Evolutionary conservation across 1,139 yeast species (phyloP).

Genomic region (Waltiozyma sp.): DNA sequence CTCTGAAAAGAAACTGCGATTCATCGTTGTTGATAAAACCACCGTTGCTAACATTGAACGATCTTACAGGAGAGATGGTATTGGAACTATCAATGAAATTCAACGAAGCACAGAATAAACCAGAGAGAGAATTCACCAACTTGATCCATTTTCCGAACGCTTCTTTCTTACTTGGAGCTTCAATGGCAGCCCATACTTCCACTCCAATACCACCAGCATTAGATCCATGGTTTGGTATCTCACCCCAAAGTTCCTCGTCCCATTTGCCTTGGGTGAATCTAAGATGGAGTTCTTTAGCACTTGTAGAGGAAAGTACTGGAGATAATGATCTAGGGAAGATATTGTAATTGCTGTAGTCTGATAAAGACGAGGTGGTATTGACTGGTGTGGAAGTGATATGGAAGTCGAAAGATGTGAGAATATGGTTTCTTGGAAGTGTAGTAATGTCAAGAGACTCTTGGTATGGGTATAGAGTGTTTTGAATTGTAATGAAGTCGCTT

Average conservation of each 20-base stretch:
- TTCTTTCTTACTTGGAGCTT: conserved; percentile 41
- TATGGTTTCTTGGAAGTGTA: conserved; percentile 62
- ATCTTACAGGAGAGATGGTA: conserved; percentile 59
- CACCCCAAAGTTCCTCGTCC: conserved; percentile 87
- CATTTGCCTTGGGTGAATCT: conserved; percentile 94
- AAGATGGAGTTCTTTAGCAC: conserved; percentile 67
- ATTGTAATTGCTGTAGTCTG: conserved; percentile 43
- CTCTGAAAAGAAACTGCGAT: conserved; percentile 51
- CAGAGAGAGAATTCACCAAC: conserved; percentile 70
- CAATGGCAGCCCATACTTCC: conserved; percentile 81
- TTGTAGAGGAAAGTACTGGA: conserved; percentile 58
- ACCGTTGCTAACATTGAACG: conserved; percentile 27
- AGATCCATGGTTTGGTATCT: conserved; percentile 60
- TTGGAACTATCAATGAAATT: conserved; percentile 75
- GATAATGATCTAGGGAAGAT: conserved; percentile 76
- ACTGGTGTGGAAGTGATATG: conserved; percentile 42
- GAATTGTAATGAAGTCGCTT: background rate
- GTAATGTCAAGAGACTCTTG: conserved; percentile 48
- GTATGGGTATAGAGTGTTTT: conserved; percentile 29
- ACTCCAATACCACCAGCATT: conserved; percentile 92
- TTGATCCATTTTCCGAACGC: conserved; percentile 62
- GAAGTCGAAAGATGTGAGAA: conserved; percentile 62
- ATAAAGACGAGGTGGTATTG: conserved; percentile 18
- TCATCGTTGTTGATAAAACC: conserved; percentile 18
- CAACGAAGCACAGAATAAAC: conserved; percentile 89